A percentile compares a stretch with the other conserved stretches of the same genome.
Conservation (phyloP, 2,329 filamentous ascomycete species). For the Coniella lustricola region DNA sequence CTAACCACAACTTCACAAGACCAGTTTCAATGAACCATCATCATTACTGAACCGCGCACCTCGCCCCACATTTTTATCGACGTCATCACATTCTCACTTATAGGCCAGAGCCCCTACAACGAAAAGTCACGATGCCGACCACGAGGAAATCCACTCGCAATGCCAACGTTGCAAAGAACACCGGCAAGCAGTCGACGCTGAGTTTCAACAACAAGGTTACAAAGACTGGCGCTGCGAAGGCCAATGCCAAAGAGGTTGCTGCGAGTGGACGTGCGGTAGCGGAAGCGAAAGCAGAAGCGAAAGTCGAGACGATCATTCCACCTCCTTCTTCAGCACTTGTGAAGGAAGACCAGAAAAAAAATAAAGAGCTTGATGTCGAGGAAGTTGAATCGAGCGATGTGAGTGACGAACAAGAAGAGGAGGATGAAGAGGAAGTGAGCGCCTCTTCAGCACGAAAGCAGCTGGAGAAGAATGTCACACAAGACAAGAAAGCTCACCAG, state of each 20-base stretch:
- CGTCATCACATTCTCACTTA: slow-evolving; percentile 14
- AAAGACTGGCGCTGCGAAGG: slow-evolving; percentile 43
- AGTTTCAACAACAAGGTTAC: slow-evolving; percentile 53
- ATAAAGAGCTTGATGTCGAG: no score
- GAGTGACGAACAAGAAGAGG: slow-evolving; percentile 20
- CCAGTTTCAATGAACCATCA: neutral
- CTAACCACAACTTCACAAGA: neutral
- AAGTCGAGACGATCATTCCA: slow-evolving; percentile 18
- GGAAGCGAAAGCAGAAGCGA: slow-evolving; percentile 2
- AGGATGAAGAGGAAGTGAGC: slow-evolving; percentile 21
- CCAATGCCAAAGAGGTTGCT: slow-evolving; percentile 29
- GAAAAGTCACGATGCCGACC: slow-evolving; percentile 35
- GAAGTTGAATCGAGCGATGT: slow-evolving; percentile 9
- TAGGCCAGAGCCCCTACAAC: no score
- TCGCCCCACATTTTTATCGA: slow-evolving; percentile 7
- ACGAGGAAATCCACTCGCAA: slow-evolving; percentile 41
- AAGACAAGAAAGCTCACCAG: slow-evolving; percentile 39
- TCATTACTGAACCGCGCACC: neutral
- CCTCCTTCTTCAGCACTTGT: slow-evolving; percentile 2
- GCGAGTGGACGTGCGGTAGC: slow-evolving; percentile 3
- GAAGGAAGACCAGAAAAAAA: slow-evolving; percentile 17
- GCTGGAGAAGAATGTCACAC: slow-evolving; percentile 19
- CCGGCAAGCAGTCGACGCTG: slow-evolving; percentile 46
- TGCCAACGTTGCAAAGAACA: slow-evolving; percentile 28
- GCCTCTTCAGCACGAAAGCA: neutral